phyloP scores from a whole-genome alignment of 306 rosid genomes.

The Luffa aegyptiaca region DNA sequence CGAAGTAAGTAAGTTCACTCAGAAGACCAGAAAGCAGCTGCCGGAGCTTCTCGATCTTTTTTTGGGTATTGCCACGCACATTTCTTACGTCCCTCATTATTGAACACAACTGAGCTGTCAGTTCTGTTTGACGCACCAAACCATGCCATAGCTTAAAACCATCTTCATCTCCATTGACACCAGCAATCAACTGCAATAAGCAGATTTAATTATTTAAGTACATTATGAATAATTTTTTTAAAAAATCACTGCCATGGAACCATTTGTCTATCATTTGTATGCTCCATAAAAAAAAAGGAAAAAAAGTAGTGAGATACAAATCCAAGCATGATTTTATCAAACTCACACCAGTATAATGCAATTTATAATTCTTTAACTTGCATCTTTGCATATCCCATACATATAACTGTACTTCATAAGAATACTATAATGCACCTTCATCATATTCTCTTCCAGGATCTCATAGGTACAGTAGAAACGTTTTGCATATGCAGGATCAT shows the following conservation, averaged over 20 bases:
- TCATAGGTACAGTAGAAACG: conserved; percentile 87
- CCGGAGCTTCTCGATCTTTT: conserved; percentile 94
- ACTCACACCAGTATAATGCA: not conserved
- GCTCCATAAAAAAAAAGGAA: not conserved
- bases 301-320: not conserved
- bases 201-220: conserved; percentile 13
- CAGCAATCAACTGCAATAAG: conserved; percentile 49
- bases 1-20: conserved; percentile 88
- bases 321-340: not conserved
- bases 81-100: conserved; percentile 83
- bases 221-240: conserved; percentile 8
- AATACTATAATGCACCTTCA: conserved; percentile 43
- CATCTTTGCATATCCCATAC: not conserved
- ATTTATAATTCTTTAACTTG: not conserved
- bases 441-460: conserved; percentile 90
- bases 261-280: conserved; percentile 9
- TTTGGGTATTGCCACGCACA: conserved; percentile 89
- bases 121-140: conserved; percentile 90
- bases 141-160: conserved; percentile 90
- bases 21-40: conserved; percentile 94
- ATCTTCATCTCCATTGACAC: conserved; percentile 71
- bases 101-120: conserved; percentile 91
- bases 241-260: conserved; percentile 12
- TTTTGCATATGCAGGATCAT: conserved; percentile 89
- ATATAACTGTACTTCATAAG: not conserved